phyloP scores from a whole-genome alignment of 2,329 filamentous ascomycete genomes.

The Ophidiomyces ophidiicola region DNA sequence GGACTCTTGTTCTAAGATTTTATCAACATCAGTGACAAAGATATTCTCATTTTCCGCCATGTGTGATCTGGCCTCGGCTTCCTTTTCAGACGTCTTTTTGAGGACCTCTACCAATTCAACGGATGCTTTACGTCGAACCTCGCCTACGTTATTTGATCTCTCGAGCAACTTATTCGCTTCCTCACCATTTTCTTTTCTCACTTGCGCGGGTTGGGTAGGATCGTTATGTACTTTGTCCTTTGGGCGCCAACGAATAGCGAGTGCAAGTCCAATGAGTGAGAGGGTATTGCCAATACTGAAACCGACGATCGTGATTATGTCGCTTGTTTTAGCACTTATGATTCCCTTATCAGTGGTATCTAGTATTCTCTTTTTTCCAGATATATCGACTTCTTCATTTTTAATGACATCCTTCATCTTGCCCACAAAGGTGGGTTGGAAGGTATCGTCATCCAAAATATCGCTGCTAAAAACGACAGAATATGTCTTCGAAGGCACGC shows the following conservation, averaged over 20 bases:
- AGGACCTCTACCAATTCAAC: no score
- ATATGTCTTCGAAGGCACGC: neutral
- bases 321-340: neutral
- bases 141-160: neutral
- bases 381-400: neutral
- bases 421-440: neutral
- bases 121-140: no score
- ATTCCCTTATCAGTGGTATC: neutral
- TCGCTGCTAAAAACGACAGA: conserved; percentile 1
- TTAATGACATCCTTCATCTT: neutral
- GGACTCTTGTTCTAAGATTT: neutral
- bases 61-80: neutral
- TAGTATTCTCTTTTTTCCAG: neutral
- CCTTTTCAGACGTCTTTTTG: neutral
- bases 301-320: neutral
- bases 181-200: neutral
- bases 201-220: neutral
- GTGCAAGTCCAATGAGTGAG: neutral
- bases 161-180: neutral
- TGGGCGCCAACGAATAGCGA: neutral
- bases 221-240: neutral
- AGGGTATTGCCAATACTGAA: neutral
- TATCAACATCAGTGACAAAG: neutral
- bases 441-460: neutral
- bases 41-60: neutral